Conservation (phyloP, 441 rosid genomes). For the Aleurites moluccanus region DNA sequence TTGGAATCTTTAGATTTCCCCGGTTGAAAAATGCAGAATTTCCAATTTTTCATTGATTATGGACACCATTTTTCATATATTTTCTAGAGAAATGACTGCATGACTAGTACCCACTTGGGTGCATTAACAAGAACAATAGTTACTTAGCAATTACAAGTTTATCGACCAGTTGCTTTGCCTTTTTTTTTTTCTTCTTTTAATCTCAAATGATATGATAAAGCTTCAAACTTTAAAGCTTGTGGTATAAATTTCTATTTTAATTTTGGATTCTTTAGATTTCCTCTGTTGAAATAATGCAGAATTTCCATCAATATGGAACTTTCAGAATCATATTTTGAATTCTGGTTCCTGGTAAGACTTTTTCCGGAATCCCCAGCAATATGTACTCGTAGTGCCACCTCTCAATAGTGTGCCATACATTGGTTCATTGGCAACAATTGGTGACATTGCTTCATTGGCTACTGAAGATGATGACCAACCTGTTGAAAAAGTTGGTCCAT, state of each 20-base stretch:
- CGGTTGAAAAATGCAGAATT: background rate
- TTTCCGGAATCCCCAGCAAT: slow-evolving; percentile 8
- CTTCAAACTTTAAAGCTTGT: background rate
- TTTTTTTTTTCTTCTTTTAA: background rate
- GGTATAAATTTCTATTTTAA: background rate
- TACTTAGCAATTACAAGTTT: background rate
- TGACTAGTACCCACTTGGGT: too few species aligned
- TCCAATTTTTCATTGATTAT: too few species aligned
- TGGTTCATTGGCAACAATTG: slow-evolving; percentile 31
- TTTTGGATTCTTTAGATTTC: background rate
- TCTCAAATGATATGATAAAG: background rate
- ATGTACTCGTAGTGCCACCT: slow-evolving; percentile 47
- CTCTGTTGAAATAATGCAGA: background rate
- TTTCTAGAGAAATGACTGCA: too few species aligned
- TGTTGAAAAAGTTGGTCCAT: slow-evolving; percentile 35
- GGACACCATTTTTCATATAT: background rate
- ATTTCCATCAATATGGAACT: background rate
- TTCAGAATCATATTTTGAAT: background rate
- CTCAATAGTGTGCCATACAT: slow-evolving; percentile 41
- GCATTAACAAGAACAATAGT: too few species aligned
- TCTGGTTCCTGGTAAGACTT: background rate
- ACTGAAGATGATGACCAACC: slow-evolving; percentile 24
- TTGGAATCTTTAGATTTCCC: background rate
- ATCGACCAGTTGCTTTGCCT: too few species aligned
- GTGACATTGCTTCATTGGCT: slow-evolving; percentile 20